Conservation (phyloP, 2,329 filamentous ascomycete genomes). For the Aspergillus sp. region DNA sequence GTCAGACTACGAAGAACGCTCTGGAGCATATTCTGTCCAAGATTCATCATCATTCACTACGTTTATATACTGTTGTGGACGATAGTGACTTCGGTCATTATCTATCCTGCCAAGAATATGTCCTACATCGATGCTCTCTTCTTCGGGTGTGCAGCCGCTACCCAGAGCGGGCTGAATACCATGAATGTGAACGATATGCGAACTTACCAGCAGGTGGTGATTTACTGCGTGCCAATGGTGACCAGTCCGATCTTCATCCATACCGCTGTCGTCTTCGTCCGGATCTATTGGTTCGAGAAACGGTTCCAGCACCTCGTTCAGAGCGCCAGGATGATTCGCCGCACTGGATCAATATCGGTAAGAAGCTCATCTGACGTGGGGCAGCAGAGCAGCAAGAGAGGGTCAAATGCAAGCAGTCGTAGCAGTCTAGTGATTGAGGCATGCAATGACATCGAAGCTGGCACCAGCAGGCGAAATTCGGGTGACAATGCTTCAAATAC, state of each 20-base stretch:
- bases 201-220: constrained; percentile 65
- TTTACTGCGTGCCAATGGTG: constrained; percentile 65
- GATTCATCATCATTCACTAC: constrained; percentile 49
- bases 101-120: constrained; percentile 63
- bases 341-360: constrained; percentile 48
- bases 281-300: constrained; percentile 97
- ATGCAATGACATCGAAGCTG: too few relatives aligned
- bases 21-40: constrained; percentile 8
- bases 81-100: constrained; percentile 67
- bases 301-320: constrained; percentile 77
- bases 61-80: constrained; percentile 70
- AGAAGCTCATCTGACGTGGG: constrained; percentile 19
- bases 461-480: too few relatives aligned
- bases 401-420: constrained; percentile 33
- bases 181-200: constrained; percentile 58
- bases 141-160: constrained; percentile 77
- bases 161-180: constrained; percentile 89
- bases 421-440: constrained; percentile 25
- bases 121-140: constrained; percentile 82
- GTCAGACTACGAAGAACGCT: too few relatives aligned
- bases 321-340: constrained; percentile 62
- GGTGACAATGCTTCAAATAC: constrained; percentile 12
- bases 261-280: constrained; percentile 79
- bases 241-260: constrained; percentile 81
- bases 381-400: constrained; percentile 31